phyloP scores from a whole-genome alignment of 1,284 basidiomycete genomes.

The Cystobasidium pallidum region DNA sequence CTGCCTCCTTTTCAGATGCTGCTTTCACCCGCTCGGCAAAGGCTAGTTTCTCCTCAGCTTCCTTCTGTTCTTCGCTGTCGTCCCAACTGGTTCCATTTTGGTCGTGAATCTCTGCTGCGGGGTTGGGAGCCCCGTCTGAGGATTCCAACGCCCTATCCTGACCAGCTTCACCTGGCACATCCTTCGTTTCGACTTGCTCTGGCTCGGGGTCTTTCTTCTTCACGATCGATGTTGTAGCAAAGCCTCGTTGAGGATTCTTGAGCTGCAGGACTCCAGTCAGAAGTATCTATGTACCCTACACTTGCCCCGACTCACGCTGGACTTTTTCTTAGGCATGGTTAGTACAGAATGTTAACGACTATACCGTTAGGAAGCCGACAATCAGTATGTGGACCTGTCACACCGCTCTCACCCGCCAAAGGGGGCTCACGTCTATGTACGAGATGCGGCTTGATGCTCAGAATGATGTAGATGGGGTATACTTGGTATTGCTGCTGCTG shows the following conservation, averaged over 20 bases:
- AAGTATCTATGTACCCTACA: neutral
- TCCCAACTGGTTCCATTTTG: conserved; percentile 28
- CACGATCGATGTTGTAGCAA: conserved; percentile 84
- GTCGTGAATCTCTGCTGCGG: neutral
- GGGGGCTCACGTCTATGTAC: neutral
- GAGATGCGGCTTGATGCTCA: neutral
- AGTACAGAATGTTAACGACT: neutral
- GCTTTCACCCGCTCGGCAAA: conserved; percentile 83
- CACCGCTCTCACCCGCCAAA: neutral
- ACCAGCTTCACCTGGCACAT: conserved; percentile 40
- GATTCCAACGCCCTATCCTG: neutral
- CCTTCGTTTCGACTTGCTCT: conserved; percentile 50
- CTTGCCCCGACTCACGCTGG: neutral
- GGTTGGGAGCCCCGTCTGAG: neutral
- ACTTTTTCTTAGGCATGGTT: conserved; percentile 79
- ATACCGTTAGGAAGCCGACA: neutral
- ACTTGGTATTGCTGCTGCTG: neutral
- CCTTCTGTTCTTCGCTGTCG: conserved; percentile 27
- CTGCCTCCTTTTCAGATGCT: conserved; percentile 84
- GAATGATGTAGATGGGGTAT: neutral
- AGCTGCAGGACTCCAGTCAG: neutral
- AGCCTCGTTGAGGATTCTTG: conserved; percentile 62
- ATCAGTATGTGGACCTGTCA: neutral
- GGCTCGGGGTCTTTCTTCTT: conserved; percentile 68
- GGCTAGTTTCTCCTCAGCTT: conserved; percentile 57